Evolutionary conservation across 2,329 filamentous ascomycete genomes (phyloP), one percentile per base, ranked within the genome.

Genomic region (Amauroascus niger): DNA sequence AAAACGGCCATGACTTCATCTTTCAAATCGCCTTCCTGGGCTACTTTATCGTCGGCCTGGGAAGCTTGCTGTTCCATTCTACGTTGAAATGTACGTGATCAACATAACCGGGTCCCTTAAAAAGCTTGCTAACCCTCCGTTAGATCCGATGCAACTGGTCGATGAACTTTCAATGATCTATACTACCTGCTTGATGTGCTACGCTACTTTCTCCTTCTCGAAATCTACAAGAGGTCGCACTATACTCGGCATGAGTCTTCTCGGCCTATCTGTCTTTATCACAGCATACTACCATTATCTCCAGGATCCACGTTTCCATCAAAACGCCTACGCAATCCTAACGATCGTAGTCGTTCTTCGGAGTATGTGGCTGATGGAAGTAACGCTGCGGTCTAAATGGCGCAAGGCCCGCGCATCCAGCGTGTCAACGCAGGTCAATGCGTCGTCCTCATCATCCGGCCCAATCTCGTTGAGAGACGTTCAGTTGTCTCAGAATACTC

Each of bases 221-320:
- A 78, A 78, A 56, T 75, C 82, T 1, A 67, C 65, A 9, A 61
- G 59, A 2, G 75, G 80, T 56, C 76, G 79, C 1, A 61, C 75
- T 1, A 55, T 77, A 11, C 73, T 89, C 7, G 86, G 75, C 6
- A 39, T 82, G 3, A 74, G 73, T 13, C 74, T 87, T 8, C 64
- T 81, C 5, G 69, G 69, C 8, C 67, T 83, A 28, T 75, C 79
- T n/a, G 68, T 72, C 35, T 85, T 83, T 62, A 90, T 94, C 66
- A 93, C 88, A 13, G 75, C 86, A 39, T 80, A 86, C 68, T 95
- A 95, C 69, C 86, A 89, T 64, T 81, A 87, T 58, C 81, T 89
- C 14, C 87, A 90, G 65, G 83, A 94, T 59, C 87, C 88, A 0
- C 74, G 80, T 1, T 94, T 94, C 67, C 88, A 94, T 69, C 87